phyloP scores from a whole-genome alignment of 495 filamentous ascomycete genomes.

The Cercophora samala region DNA sequence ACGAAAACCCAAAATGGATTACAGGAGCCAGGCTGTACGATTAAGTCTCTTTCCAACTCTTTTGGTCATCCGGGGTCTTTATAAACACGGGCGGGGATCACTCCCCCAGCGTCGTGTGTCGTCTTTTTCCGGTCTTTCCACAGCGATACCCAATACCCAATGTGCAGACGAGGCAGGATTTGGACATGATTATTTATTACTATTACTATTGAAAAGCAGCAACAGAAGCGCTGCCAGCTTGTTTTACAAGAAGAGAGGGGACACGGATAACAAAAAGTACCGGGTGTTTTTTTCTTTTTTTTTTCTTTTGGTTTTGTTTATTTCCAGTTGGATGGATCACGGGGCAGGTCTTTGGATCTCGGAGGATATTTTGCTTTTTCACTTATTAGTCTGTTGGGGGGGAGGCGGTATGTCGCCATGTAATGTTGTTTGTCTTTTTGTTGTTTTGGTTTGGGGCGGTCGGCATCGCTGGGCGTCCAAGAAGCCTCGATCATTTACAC shows the following conservation, averaged over 20 bases:
- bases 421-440: slow-evolving; percentile 13
- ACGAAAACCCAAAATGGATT: slow-evolving; percentile 23
- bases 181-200: slow-evolving; percentile 9
- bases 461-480: slow-evolving; percentile 20
- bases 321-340: slow-evolving; percentile 7
- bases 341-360: background rate
- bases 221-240: slow-evolving; percentile 3
- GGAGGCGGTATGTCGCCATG: background rate
- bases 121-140: slow-evolving; percentile 22
- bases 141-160: slow-evolving; percentile 24
- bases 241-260: background rate
- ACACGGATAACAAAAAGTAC: slow-evolving; percentile 16
- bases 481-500: slow-evolving; percentile 16
- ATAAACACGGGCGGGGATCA: slow-evolving; percentile 32
- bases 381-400: background rate
- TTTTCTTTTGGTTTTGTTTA: slow-evolving; percentile 18
- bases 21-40: slow-evolving; percentile 34
- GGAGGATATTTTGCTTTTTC: slow-evolving; percentile 11
- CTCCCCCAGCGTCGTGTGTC: slow-evolving; percentile 25
- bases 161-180: slow-evolving; percentile 19
- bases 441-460: slow-evolving; percentile 1
- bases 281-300: slow-evolving; percentile 18
- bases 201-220: slow-evolving; percentile 2
- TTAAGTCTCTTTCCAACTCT: slow-evolving; percentile 33
- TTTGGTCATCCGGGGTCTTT: slow-evolving; percentile 30